A percentile compares a stretch with the other conserved stretches of the same genome.
phyloP scores from a whole-genome alignment of 2,329 filamentous ascomycete species.

The Ceratocystis colombiana region DNA sequence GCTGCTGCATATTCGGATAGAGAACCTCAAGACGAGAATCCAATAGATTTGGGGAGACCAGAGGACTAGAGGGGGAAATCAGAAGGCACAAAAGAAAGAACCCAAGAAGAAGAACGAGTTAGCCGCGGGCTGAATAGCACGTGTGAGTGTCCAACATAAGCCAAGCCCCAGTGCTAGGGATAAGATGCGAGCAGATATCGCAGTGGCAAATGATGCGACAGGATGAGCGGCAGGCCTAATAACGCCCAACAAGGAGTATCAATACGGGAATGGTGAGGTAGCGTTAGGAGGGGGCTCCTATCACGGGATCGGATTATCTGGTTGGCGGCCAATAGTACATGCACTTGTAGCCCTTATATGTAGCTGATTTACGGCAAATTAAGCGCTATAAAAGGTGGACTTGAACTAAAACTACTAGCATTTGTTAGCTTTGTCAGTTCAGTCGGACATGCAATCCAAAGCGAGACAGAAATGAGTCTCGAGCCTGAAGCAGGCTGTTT shows the following conservation, averaged over 20 bases:
- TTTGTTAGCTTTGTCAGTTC: not conserved
- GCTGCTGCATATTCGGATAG: slow-evolving; percentile 14
- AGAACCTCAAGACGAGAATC: not conserved
- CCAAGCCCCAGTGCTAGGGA: not conserved
- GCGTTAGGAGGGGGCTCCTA: not conserved
- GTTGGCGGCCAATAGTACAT: not conserved
- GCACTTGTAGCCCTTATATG: not conserved
- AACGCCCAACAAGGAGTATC: not conserved
- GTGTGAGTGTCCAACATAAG: not conserved
- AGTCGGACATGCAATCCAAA: not conserved
- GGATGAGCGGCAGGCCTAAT: not conserved
- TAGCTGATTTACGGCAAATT: no score
- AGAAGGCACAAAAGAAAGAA: not conserved
- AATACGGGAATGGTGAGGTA: not conserved
- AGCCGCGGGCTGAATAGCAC: not conserved
- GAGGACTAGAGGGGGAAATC: not conserved
- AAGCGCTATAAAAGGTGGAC: not conserved
- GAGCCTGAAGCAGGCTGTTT: not conserved
- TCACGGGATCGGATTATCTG: not conserved
- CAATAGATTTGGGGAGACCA: not conserved
- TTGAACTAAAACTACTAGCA: not conserved
- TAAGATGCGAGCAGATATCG: not conserved
- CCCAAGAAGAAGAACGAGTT: not conserved
- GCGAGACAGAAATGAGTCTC: not conserved
- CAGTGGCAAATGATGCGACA: slow-evolving; percentile 1